phyloP scores from a whole-genome alignment of 2,329 filamentous ascomycete genomes.

The Curvularia hawaiiensis region DNA sequence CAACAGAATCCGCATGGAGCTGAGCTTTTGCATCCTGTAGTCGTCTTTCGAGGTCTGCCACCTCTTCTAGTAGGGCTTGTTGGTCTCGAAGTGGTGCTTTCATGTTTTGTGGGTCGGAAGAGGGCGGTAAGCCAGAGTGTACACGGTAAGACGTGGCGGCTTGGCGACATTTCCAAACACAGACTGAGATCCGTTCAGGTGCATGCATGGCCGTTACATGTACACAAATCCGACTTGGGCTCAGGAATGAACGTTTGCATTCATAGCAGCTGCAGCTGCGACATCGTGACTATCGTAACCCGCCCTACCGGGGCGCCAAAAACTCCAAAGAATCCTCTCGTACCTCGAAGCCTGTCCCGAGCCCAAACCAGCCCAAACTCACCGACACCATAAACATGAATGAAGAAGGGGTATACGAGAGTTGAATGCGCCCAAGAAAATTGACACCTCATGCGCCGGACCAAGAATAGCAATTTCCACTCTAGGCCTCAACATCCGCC shows the following conservation, averaged over 20 bases:
- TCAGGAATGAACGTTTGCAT: background rate
- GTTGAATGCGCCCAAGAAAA: background rate
- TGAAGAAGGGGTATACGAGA: slow-evolving; percentile 6
- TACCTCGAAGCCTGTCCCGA: background rate
- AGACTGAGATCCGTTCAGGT: slow-evolving; percentile 8
- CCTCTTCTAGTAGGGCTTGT: slow-evolving; percentile 56
- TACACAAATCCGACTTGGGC: background rate
- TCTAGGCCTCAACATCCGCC: slow-evolving; percentile 8
- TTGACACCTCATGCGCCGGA: background rate
- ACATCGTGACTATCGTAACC: slow-evolving; percentile 21
- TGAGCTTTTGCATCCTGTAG: slow-evolving; percentile 54
- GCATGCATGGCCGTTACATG: slow-evolving; percentile 6
- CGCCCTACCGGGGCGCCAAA: slow-evolving; percentile 4
- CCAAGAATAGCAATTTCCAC: background rate
- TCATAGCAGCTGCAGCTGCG: background rate
- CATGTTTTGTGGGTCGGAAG: slow-evolving; percentile 36
- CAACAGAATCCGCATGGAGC: slow-evolving; percentile 46
- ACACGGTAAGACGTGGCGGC: slow-evolving; percentile 14
- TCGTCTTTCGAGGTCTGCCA: slow-evolving; percentile 61
- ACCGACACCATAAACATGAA: slow-evolving; percentile 1
- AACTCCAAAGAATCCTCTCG: slow-evolving; percentile 4
- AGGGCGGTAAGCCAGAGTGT: slow-evolving; percentile 12
- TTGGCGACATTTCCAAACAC: slow-evolving; percentile 28
- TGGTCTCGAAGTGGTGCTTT: slow-evolving; percentile 26
- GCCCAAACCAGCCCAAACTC: background rate